phyloP scores from a whole-genome alignment of 139 green algal species.

The Chlamydomonas sphaeroides region DNA sequence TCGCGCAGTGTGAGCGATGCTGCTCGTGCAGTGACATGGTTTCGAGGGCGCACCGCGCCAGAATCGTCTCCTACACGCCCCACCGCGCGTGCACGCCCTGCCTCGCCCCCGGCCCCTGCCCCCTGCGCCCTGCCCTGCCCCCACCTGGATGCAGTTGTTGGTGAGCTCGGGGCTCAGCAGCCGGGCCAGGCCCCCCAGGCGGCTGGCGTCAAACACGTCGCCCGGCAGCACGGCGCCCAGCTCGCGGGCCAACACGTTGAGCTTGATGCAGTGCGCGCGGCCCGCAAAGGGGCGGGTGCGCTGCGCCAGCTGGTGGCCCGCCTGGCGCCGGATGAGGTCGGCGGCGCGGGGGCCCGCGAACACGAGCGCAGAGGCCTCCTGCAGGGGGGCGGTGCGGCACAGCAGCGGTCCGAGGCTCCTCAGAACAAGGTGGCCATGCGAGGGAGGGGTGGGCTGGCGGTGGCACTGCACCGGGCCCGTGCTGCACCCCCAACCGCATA shows the following conservation, averaged over 20 bases:
- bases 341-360: neutral
- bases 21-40: no score
- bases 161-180: neutral
- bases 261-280: constrained; percentile 14
- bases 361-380: neutral
- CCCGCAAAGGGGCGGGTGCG: constrained; percentile 12
- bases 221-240: constrained; percentile 5
- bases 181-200: constrained; percentile 1
- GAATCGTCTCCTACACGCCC: no score
- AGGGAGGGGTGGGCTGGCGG: neutral
- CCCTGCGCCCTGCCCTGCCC: no score
- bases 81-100: no score
- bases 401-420: neutral
- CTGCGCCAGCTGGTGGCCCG: neutral
- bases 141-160: constrained; percentile 11
- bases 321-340: neutral
- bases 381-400: neutral
- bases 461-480: neutral
- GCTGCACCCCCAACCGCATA: neutral
- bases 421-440: neutral
- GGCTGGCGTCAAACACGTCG: constrained; percentile 8
- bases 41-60: no score
- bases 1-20: no score
- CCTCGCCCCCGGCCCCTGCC: no score
- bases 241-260: neutral